These are phyloP conservation scores for Talaromyces sp. DNA, from an alignment of 2,329 filamentous ascomycete species.

Conservation along the genomic window DNA sequence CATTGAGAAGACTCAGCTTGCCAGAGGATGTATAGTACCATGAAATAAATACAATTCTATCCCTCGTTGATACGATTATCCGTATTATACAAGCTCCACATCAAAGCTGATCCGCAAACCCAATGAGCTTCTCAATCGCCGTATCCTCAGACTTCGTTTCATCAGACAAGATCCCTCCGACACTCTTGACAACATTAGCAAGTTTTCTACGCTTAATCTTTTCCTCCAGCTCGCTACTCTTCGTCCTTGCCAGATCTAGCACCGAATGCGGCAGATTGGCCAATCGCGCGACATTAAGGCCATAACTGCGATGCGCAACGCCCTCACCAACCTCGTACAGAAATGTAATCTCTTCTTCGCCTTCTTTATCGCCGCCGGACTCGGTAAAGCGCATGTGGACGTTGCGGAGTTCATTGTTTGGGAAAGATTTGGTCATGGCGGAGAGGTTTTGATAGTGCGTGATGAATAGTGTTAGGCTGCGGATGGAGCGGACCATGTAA, in stretches of 20 bases:
- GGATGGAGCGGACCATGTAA: constrained; percentile 70
- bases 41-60: background rate
- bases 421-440: constrained; percentile 68
- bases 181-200: constrained; percentile 30
- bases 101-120: constrained; percentile 17
- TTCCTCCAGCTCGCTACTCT: constrained; percentile 76
- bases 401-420: constrained; percentile 66
- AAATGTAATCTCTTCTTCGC: constrained; percentile 81
- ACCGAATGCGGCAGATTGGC: constrained; percentile 75
- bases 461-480: constrained; percentile 86
- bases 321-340: constrained; percentile 89
- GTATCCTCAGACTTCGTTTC: constrained; percentile 19
- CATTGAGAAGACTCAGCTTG: background rate
- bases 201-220: constrained; percentile 64
- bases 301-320: constrained; percentile 90
- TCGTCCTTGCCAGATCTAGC: constrained; percentile 72
- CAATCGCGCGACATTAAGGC: constrained; percentile 84
- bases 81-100: background rate
- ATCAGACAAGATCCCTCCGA: constrained; percentile 26
- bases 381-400: constrained; percentile 90
- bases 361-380: constrained; percentile 39
- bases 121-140: constrained; percentile 27
- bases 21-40: background rate
- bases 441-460: constrained; percentile 91
- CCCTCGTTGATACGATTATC: background rate